phyloP scores from a whole-genome alignment of 2,329 filamentous ascomycete genomes.

The Pseudogymnoascus pannorum region DNA sequence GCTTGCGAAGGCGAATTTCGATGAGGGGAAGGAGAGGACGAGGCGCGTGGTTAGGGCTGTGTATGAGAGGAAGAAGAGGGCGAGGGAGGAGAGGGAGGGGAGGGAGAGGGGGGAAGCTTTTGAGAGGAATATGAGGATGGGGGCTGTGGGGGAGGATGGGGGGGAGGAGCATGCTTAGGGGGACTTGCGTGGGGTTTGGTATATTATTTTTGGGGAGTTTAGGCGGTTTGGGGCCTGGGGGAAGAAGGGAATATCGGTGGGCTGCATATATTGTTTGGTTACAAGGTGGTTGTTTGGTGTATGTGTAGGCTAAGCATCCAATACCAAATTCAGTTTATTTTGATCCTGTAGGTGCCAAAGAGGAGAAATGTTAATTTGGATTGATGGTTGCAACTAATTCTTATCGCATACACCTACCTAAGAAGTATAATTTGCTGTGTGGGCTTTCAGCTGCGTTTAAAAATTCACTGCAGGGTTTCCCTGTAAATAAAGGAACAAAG shows the following conservation, averaged over 20 bases:
- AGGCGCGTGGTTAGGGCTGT: slow-evolving; percentile 75
- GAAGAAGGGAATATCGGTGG: not conserved
- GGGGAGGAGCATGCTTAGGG: slow-evolving; percentile 48
- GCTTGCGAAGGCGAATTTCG: slow-evolving; percentile 79
- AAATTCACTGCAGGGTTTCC: not conserved
- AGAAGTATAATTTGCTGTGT: too few species aligned
- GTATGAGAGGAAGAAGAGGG: slow-evolving; percentile 81
- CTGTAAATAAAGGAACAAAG: not conserved
- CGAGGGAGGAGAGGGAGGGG: slow-evolving; percentile 48
- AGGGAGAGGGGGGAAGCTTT: slow-evolving; percentile 34
- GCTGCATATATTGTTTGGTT: not conserved
- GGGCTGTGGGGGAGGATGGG: slow-evolving; percentile 41
- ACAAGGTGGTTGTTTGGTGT: not conserved
- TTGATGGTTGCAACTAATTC: too few species aligned
- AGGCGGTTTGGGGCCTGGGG: not conserved
- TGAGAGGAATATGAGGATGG: slow-evolving; percentile 41
- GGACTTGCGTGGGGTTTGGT: not conserved
- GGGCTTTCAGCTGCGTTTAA: too few species aligned
- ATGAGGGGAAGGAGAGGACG: slow-evolving; percentile 72
- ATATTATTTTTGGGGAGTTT: not conserved
- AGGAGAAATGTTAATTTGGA: too few species aligned
- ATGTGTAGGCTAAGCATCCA: not conserved
- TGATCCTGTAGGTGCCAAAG: not conserved
- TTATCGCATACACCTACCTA: too few species aligned
- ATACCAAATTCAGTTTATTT: not conserved